Percentiles rank a stretch among this genome's conserved stretches.
Evolutionary conservation across 192 early-diverging fungal species (phyloP).

Genomic region (Umbelopsis isabellina): DNA sequence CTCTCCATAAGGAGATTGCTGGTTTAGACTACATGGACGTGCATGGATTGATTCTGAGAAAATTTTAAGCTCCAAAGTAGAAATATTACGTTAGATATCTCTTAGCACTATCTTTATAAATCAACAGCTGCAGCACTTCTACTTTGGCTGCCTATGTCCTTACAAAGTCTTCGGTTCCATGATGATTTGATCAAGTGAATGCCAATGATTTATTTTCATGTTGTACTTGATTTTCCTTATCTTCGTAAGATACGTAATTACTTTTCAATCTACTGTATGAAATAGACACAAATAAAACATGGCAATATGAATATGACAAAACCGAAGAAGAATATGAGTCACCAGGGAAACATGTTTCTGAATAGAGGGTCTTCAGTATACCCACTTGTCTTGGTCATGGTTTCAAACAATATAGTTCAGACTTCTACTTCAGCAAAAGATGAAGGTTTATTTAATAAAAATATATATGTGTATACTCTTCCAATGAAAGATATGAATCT

Average conservation of each 20-base stretch:
- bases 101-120: not conserved
- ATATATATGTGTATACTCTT: conserved; percentile 1
- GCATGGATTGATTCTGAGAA: not conserved
- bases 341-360: not conserved
- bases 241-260: not conserved
- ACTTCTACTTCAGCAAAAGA: not conserved
- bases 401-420: not conserved
- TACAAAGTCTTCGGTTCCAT: not conserved
- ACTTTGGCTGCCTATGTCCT: not conserved
- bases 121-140: not conserved
- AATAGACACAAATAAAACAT: not conserved
- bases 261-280: not conserved
- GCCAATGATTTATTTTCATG: not conserved
- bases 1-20: not conserved
- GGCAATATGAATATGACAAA: not conserved
- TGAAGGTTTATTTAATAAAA: not conserved
- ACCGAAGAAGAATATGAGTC: not conserved
- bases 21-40: not conserved
- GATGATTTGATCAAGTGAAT: not conserved
- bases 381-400: not conserved
- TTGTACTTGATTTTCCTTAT: not conserved
- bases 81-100: not conserved
- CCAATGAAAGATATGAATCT: not conserved
- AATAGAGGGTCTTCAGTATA: not conserved
- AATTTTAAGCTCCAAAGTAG: not conserved